phyloP scores from a whole-genome alignment of 129 eudicot species.

The Sambucus nigra region DNA sequence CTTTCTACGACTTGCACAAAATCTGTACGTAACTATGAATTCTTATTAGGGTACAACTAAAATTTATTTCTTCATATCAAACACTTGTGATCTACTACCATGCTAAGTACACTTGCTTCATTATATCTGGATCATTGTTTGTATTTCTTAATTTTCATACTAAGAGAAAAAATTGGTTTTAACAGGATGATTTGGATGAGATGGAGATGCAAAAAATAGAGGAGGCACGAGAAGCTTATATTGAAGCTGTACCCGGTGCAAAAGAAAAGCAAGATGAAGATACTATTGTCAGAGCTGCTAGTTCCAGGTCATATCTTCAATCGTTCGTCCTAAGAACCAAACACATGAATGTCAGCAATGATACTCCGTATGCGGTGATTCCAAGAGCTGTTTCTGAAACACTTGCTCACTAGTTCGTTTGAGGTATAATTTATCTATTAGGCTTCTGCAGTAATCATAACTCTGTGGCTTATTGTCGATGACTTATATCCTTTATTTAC shows the following conservation, averaged over 20 bases:
- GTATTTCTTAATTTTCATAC: constrained; percentile 2
- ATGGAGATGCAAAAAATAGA: constrained; percentile 46
- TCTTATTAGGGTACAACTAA: neutral
- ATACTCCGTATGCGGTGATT: neutral
- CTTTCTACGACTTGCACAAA: neutral
- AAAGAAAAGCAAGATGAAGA: constrained; percentile 82
- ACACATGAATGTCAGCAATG: constrained; percentile 6
- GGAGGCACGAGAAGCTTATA: constrained; percentile 69
- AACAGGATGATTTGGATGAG: constrained; percentile 56
- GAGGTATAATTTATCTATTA: too few species aligned
- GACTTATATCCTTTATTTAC: too few species aligned
- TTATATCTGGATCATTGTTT: neutral
- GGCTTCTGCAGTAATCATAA: too few species aligned
- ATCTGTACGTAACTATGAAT: neutral
- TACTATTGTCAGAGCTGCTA: constrained; percentile 61
- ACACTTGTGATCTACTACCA: neutral
- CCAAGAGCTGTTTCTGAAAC: too few species aligned
- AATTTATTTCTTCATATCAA: neutral
- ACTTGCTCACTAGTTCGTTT: too few species aligned
- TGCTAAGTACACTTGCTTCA: too few species aligned
- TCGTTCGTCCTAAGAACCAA: constrained; percentile 38
- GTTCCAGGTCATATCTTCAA: constrained; percentile 63
- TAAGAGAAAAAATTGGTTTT: neutral
- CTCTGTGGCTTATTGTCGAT: too few species aligned
- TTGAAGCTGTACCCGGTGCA: constrained; percentile 63